Conservation (phyloP, 2,329 filamentous ascomycete species). For the Colletotrichum lini region DNA sequence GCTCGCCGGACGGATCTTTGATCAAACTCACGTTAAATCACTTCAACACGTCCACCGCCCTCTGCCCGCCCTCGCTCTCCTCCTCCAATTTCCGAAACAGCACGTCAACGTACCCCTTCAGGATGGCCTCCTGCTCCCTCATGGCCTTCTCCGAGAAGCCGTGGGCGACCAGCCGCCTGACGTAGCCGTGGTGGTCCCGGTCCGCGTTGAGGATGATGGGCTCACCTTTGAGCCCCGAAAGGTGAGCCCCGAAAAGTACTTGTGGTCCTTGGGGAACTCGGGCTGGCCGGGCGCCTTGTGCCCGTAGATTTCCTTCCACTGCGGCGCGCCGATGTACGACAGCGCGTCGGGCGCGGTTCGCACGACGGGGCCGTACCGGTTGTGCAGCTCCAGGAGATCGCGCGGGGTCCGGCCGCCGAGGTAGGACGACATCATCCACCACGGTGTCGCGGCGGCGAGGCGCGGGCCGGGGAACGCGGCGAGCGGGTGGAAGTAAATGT, state of each 20-base stretch:
- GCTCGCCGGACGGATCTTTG: too few species aligned
- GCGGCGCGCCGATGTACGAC: slow-evolving; percentile 54
- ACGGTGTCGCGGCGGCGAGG: slow-evolving; percentile 21
- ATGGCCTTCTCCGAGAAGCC: slow-evolving; percentile 46
- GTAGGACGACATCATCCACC: slow-evolving; percentile 21
- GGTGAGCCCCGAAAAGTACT: slow-evolving; percentile 8
- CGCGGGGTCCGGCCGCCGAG: slow-evolving; percentile 43
- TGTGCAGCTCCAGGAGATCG: slow-evolving; percentile 51
- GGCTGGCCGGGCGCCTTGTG: slow-evolving; percentile 31
- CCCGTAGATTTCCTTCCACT: slow-evolving; percentile 59
- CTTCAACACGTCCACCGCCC: slow-evolving; percentile 44
- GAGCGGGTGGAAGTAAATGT: slow-evolving; percentile 53
- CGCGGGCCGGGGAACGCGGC: slow-evolving; percentile 48
- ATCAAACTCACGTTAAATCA: slow-evolving; percentile 45
- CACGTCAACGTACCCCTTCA: slow-evolving; percentile 56
- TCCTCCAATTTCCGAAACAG: slow-evolving; percentile 55
- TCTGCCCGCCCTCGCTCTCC: slow-evolving; percentile 34
- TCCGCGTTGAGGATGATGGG: slow-evolving; percentile 40
- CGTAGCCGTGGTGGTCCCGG: slow-evolving; percentile 8
- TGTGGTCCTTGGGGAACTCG: slow-evolving; percentile 33
- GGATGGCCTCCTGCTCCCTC: slow-evolving; percentile 44
- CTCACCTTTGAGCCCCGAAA: neutral
- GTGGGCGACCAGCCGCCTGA: slow-evolving; percentile 36
- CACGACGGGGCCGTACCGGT: slow-evolving; percentile 60
- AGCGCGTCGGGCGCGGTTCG: slow-evolving; percentile 62